Evolutionary conservation across 768 basidiomycete genomes (phyloP), one percentile per base, ranked within the genome.

Genomic region (Cubamyces sp.): DNA sequence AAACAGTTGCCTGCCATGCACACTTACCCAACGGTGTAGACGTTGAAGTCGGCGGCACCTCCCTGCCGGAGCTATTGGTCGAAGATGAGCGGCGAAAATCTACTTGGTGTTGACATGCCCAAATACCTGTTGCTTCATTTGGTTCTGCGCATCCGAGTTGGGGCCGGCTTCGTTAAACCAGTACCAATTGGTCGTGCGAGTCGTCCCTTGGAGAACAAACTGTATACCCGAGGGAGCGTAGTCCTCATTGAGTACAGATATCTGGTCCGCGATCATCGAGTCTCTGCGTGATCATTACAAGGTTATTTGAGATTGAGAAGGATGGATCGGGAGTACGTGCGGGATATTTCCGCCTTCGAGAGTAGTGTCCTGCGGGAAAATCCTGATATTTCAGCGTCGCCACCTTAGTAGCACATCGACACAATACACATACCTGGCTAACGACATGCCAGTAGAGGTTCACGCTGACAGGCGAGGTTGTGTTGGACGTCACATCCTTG

Each of bases 21-120:
- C 34, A 49, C 67, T 71, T 81, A 82, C 76, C 82, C 82, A 26
- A 83, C 82, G 41, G 78, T 77, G 74, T 84, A 84, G 55, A 84
- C 74, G 61, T 84, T 84, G 59, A 85, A 75, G 47, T 74, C 77
- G 15, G 68, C 66, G 2, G 67, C 72, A 39, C 68, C 74, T 48
- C 84, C 83, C 53, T 73, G 40, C 39, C 83, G 77, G 28, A 84
- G 77, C 26, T 46, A 21, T 19, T 5, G 12, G 12, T n/a, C n/a
- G 9, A 23, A 19, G 3, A 19, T n/a, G 12, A 23, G 19, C 6
- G 23, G 21, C 23, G 19, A 4, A n/a, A 18, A 5, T 3, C 19
- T 6, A 43, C 1, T 3, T 21, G 42, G 6, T 14, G 5, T 18
- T 43, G 12, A n/a, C 5, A 19, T n/a, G 18, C 12, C 1, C 9